Evolutionary conservation across 1,284 basidiomycete genomes (phyloP).

Genomic region (Stereum hirsutum): DNA sequence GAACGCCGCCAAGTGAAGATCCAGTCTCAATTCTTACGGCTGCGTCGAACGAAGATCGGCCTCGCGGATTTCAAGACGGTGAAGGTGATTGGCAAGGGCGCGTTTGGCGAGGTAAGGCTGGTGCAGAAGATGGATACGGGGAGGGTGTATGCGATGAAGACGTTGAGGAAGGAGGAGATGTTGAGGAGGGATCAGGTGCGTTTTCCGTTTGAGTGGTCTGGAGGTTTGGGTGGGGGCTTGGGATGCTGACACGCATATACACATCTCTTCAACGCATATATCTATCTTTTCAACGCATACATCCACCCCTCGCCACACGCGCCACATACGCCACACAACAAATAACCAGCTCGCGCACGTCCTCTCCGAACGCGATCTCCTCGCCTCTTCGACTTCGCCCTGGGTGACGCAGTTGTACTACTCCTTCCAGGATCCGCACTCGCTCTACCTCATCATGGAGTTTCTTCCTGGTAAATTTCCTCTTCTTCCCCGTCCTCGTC

Average conservation of each 20-base stretch:
- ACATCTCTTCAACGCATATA: too few relatives aligned
- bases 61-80: conserved; percentile 91
- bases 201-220: conserved; percentile 75
- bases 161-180: conserved; percentile 96
- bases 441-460: conserved; percentile 98
- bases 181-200: conserved; percentile 95
- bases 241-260: too few relatives aligned
- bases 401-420: conserved; percentile 99
- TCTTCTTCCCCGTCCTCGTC: too few relatives aligned
- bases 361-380: conserved; percentile 92
- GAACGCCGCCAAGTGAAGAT: conserved; percentile 75
- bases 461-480: too few relatives aligned
- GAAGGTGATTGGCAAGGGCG: conserved; percentile 98
- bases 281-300: too few relatives aligned
- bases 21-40: conserved; percentile 75
- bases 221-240: conserved; percentile 95
- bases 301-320: too few relatives aligned
- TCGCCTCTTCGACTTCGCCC: conserved; percentile 94
- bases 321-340: too few relatives aligned
- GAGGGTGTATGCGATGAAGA: conserved; percentile 99
- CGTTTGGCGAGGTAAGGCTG: conserved; percentile 94
- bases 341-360: conserved; percentile 95
- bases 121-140: conserved; percentile 97
- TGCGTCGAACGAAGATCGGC: conserved; percentile 80
- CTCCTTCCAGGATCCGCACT: conserved; percentile 95